Base-by-base conservation (phyloP, 768 basidiomycete genomes). In the Agaricus subrufescens region DNA sequence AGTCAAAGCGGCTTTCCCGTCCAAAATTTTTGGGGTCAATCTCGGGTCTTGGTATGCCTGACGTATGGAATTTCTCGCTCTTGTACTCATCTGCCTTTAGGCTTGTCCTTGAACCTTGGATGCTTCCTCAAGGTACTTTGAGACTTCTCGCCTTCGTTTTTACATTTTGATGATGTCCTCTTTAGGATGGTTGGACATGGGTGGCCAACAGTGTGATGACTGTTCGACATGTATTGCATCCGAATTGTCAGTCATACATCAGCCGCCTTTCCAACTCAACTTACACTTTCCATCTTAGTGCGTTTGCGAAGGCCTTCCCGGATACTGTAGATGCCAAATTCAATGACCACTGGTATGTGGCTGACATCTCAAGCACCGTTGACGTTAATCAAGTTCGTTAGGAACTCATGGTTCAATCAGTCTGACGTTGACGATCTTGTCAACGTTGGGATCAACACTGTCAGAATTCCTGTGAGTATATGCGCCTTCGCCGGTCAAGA, bases 101-200 rank as follows among this genome's bases (percentile, higher is more conserved):
- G 89, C 75, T 91, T 49, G 68, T 91, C 0, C 67, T 89, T 4
- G 89, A 91, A 63, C 62, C 87, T n/a, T 91, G 89, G 89, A 91
- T 91, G 89, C 74, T 89, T 42, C 88, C 87, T 8, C 71, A 75
- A 67, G 85, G 85, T 85, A 58, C 1, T 61, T 19, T 19, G 12
- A 4, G 11, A 23, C 23, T 14, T 37, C 12, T 37, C 37, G 37
- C 46, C 4, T 45, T 14, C 26, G 3, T 14, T 23, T 10, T 27
- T 3, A 56, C 19, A 15, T 4, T 40, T 38, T 30, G 46, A 31
- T 12, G 7, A n/a, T 11, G n/a, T 15, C 19, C 31, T 12, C 4
- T 50, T 37, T 60, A 86, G 89, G 79, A 75, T 92, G 89, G 90
- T 23, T 69, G 1, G 66, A 72, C 7, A 91, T 92, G 89, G 90